Conservation (phyloP, 345 rosid genomes). For the Populus deltoides region DNA sequence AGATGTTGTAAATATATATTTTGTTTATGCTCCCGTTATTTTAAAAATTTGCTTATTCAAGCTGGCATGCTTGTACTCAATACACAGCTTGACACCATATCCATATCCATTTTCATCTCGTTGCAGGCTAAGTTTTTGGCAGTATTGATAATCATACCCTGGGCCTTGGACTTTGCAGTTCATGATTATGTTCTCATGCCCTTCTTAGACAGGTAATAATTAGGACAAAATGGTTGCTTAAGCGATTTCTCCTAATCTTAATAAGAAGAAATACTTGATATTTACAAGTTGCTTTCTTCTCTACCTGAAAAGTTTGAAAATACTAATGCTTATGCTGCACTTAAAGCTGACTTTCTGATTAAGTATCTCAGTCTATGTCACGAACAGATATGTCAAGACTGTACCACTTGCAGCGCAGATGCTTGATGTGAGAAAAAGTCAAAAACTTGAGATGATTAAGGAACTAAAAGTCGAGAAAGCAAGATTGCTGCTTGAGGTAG, state of each 20-base stretch:
- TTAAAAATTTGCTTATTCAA: background rate
- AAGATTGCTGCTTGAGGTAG: slow-evolving; percentile 75
- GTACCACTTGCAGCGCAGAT: slow-evolving; percentile 90
- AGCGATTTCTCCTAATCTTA: background rate
- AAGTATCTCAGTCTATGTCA: background rate
- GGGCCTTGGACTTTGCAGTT: slow-evolving; percentile 79
- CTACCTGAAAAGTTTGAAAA: background rate
- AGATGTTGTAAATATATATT: background rate
- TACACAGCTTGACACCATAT: background rate
- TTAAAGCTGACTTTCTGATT: background rate
- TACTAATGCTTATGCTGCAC: background rate
- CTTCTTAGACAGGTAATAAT: slow-evolving; percentile 75
- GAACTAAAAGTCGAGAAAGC: slow-evolving; percentile 68
- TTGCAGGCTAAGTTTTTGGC: slow-evolving; percentile 86
- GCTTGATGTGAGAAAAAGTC: slow-evolving; percentile 75
- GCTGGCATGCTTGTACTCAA: background rate
- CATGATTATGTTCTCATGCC: slow-evolving; percentile 97
- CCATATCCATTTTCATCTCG: slow-evolving; percentile 23
- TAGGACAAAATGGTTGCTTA: background rate
- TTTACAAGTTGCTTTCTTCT: background rate
- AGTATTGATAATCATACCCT: slow-evolving; percentile 67
- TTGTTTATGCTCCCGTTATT: background rate
- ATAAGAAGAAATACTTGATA: too few relatives aligned
- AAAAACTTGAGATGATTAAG: slow-evolving; percentile 86
- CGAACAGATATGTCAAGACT: slow-evolving; percentile 75